phyloP scores from a whole-genome alignment of 2,329 filamentous ascomycete genomes.

The Alternaria incomplexa region DNA sequence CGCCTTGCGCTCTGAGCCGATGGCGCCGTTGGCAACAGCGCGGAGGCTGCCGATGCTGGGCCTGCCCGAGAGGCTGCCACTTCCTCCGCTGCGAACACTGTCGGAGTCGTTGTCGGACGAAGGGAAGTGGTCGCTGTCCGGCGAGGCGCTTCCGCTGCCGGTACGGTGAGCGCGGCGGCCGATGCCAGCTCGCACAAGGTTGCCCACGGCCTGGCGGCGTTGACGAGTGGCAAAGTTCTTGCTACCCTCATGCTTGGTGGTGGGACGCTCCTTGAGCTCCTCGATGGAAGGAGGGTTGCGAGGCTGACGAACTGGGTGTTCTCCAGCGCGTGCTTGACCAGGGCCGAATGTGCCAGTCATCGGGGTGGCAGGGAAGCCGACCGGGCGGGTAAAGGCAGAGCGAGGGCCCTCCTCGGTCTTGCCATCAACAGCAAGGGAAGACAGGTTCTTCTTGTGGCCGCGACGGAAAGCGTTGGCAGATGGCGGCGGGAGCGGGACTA shows the following conservation, averaged over 20 bases:
- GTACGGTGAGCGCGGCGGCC: slow-evolving; percentile 77
- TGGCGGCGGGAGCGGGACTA: slow-evolving; percentile 79
- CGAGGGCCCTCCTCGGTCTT: slow-evolving; percentile 73
- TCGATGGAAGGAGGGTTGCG: slow-evolving; percentile 90
- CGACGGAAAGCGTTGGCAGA: slow-evolving; percentile 92
- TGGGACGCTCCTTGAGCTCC: slow-evolving; percentile 87
- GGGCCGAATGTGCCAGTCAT: slow-evolving; percentile 87
- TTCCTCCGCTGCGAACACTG: slow-evolving; percentile 66
- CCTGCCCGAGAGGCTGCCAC: slow-evolving; percentile 80
- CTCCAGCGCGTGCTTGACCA: slow-evolving; percentile 88
- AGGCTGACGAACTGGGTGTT: slow-evolving; percentile 92
- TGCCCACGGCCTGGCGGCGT: slow-evolving; percentile 88
- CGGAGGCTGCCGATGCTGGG: slow-evolving; percentile 76
- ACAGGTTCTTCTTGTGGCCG: slow-evolving; percentile 83
- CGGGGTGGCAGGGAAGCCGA: slow-evolving; percentile 78
- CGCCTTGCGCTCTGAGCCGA: slow-evolving; percentile 82
- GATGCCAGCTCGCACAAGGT: slow-evolving; percentile 86
- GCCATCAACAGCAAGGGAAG: slow-evolving; percentile 68
- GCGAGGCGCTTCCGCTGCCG: slow-evolving; percentile 80
- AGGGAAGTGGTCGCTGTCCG: slow-evolving; percentile 83
- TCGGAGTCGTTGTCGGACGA: slow-evolving; percentile 69
- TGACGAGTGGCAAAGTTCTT: slow-evolving; percentile 95
- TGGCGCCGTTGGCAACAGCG: slow-evolving; percentile 80
- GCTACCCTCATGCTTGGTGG: slow-evolving; percentile 91
- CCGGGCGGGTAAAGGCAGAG: slow-evolving; percentile 63